Evolutionary conservation across 176 grass and related monocot genomes (phyloP).

Genomic region (Oryza meridionalis): DNA sequence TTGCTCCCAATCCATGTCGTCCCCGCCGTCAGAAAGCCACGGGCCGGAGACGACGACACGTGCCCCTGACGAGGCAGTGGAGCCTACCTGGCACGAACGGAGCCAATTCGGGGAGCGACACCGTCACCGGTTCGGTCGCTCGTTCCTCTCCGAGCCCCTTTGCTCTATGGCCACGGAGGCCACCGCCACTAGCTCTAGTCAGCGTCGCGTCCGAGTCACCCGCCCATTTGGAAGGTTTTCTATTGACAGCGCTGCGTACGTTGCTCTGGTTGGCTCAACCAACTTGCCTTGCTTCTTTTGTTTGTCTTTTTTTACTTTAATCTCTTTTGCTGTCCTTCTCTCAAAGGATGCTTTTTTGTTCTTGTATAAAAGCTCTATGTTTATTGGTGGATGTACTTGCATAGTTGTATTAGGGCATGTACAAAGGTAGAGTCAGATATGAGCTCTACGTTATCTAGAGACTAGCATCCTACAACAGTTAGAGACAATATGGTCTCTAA

Average conservation of each 20-base stretch:
- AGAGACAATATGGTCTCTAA: too few relatives aligned
- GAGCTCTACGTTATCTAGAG: too few relatives aligned
- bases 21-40: slow-evolving; percentile 4
- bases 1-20: not conserved
- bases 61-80: slow-evolving; percentile 9
- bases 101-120: not conserved
- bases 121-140: slow-evolving; percentile 30
- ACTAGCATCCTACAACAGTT: too few relatives aligned
- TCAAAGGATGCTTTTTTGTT: not conserved
- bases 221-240: not conserved
- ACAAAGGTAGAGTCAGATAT: too few relatives aligned
- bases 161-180: slow-evolving; percentile 33
- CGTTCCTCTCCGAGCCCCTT: not conserved
- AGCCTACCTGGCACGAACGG: slow-evolving; percentile 2
- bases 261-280: not conserved
- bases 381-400: slow-evolving; percentile 9
- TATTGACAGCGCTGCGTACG: slow-evolving; percentile 10
- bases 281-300: not conserved
- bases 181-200: slow-evolving; percentile 12
- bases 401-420: too few relatives aligned
- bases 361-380: slow-evolving; percentile 17
- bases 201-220: slow-evolving; percentile 25
- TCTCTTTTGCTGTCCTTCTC: not conserved
- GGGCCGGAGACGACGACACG: not conserved
- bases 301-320: not conserved